Conservation (phyloP, 257 asterid genomes). For the Cinchona pubescens region DNA sequence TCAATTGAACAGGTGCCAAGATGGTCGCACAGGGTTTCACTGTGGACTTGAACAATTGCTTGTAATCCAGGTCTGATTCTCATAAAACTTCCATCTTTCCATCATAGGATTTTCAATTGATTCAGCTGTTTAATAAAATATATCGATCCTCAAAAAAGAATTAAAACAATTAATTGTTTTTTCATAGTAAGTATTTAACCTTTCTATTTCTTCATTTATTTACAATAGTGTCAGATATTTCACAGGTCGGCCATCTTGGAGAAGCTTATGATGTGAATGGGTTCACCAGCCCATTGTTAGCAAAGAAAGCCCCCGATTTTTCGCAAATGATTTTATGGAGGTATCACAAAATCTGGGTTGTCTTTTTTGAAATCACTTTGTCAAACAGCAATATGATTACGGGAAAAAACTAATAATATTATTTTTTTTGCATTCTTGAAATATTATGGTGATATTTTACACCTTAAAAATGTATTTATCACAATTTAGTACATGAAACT, state of each 20-base stretch:
- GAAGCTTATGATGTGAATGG: constrained; percentile 72
- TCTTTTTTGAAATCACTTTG: neutral
- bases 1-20: constrained; percentile 23
- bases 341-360: constrained; percentile 18
- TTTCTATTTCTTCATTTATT: neutral
- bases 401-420: neutral
- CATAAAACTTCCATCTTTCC: neutral
- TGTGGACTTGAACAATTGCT: constrained; percentile 69
- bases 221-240: too few relatives aligned
- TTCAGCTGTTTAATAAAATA: neutral
- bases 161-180: too few relatives aligned
- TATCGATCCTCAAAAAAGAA: too few relatives aligned
- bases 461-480: too few relatives aligned
- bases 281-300: constrained; percentile 65
- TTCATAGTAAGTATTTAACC: neutral
- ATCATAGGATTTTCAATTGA: neutral
- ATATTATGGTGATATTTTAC: neutral
- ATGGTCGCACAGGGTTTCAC: constrained; percentile 61
- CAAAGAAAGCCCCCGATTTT: constrained; percentile 64
- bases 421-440: neutral
- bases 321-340: constrained; percentile 48
- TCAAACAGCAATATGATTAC: neutral
- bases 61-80: constrained; percentile 56
- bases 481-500: too few relatives aligned
- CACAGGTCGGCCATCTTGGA: constrained; percentile 91